Base-by-base conservation (phyloP, 2,329 filamentous ascomycete genomes). In the Tolypocladium ophioglossoides region DNA sequence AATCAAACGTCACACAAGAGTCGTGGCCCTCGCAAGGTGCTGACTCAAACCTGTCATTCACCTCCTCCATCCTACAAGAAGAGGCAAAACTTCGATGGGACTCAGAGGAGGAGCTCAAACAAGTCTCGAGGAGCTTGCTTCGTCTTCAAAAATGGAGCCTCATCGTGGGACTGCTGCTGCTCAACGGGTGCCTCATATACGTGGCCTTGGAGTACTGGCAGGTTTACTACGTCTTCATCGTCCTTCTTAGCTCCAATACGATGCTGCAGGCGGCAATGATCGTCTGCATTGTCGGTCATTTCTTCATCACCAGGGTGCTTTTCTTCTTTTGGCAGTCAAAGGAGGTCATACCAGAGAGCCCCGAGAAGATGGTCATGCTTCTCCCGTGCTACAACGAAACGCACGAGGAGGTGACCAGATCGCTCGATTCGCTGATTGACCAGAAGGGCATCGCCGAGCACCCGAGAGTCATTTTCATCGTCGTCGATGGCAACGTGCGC, bases 311-410 rank as follows among this genome's bases (percentile, higher is more conserved):
- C 10, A 62, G 60, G 11, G 51, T 66, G 0, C 52, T 70, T 20
- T 67, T 67, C 51, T 65, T 63, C 3, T 70, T 59, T 46, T 59
- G 60, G 52, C 57, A 57, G n/a, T 60, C 59, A 16, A 68, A 69
- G 52, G 68, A 69, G 16, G 58, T 64, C 5, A 46, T 64, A 0
- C 72, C 72, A 0, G 69, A 72, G 50, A 62, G 64, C 34, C 71
- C 69, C 0, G 74, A 78, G 59, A 68, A 68, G 50, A 67, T 77
- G 65, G 73, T 77, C 2, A 58, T 76, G 34, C 61, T 77, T 35
- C 64, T 78, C 5, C 74, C 75, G 1, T 78, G 75, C 62, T 78
- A 78, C 62, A 78, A 77, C 58, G 74, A 78, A 58, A 75, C 72
- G 0, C 60, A 64, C 8, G 65, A 75, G 5, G 75, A 78, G 56